These are phyloP conservation scores for Diutina catenulata DNA, from an alignment of 1,139 yeast genomes.

Conservation along the genomic window DNA sequence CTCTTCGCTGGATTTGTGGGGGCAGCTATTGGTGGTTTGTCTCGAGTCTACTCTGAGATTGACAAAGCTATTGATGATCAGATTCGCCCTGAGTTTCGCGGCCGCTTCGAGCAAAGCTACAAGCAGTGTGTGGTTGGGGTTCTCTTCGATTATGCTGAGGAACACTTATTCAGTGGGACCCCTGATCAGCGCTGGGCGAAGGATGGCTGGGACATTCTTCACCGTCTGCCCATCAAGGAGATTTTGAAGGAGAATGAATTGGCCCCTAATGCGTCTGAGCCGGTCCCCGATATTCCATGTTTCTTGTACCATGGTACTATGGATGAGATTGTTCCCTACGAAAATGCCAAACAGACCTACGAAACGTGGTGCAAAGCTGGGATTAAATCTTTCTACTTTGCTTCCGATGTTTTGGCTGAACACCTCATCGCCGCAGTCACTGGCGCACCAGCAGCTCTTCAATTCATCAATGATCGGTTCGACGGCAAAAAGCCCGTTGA, in stretches of 20 bases:
- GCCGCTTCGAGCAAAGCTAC: slow-evolving; percentile 5
- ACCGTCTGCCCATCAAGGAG: slow-evolving; percentile 5
- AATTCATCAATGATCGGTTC: slow-evolving; percentile 10
- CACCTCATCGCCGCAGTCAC: slow-evolving; percentile 10
- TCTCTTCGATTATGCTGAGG: slow-evolving; percentile 8
- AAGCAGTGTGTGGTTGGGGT: slow-evolving; percentile 8
- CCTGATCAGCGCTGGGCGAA: slow-evolving; percentile 9
- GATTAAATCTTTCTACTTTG: slow-evolving; percentile 11
- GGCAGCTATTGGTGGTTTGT: slow-evolving; percentile 17
- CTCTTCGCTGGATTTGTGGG: slow-evolving; percentile 17
- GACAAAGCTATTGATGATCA: not conserved
- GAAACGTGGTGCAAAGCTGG: slow-evolving; percentile 8
- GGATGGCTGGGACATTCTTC: slow-evolving; percentile 13
- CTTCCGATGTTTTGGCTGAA: slow-evolving; percentile 16
- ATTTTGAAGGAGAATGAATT: slow-evolving; percentile 7
- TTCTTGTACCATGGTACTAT: slow-evolving; percentile 8
- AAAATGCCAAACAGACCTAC: slow-evolving; percentile 7
- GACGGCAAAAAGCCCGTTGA: slow-evolving; percentile 12
- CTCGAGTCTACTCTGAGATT: slow-evolving; percentile 17
- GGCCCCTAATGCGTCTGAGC: slow-evolving; percentile 9
- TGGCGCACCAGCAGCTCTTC: slow-evolving; percentile 6
- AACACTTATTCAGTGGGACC: slow-evolving; percentile 14
- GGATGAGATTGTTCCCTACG: slow-evolving; percentile 10
- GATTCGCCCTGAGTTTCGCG: not conserved
- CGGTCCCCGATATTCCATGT: slow-evolving; percentile 10